Evolutionary conservation across 106 monocot genomes (phyloP).

Genomic region (Allium fistulosum): DNA sequence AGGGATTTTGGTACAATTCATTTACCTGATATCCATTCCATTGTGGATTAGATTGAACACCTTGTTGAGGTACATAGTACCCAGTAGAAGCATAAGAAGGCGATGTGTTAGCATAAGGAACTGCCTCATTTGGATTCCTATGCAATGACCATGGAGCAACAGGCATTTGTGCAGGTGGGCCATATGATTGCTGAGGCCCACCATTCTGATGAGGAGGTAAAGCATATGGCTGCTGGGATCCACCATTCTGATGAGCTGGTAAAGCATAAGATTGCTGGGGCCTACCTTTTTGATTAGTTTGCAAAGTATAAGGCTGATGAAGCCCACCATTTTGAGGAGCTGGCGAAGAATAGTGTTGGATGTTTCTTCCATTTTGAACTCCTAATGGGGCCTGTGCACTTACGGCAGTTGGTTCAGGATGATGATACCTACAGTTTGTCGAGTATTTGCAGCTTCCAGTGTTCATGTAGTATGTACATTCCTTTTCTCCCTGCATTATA

Average conservation of each 20-base stretch:
- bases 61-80: constrained; percentile 7
- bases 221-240: no score
- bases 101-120: background rate
- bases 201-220: no score
- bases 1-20: no score
- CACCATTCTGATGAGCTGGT: no score
- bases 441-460: constrained; percentile 48
- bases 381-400: constrained; percentile 5
- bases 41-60: constrained; percentile 7
- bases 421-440: constrained; percentile 43
- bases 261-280: no score
- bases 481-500: constrained; percentile 34
- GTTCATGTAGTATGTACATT: constrained; percentile 46
- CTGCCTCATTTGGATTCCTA: constrained; percentile 1
- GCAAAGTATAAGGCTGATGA: no score
- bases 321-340: no score
- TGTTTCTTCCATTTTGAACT: constrained; percentile 5
- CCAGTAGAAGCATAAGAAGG: constrained; percentile 6
- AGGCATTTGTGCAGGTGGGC: constrained; percentile 5
- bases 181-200: no score
- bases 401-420: constrained; percentile 49
- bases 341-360: constrained; percentile 6
- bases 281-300: no score
- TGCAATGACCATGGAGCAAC: constrained; percentile 6
- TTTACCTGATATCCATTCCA: constrained; percentile 6